phyloP scores from a whole-genome alignment of 257 asterid species.

The Gardenia jasminoides region DNA sequence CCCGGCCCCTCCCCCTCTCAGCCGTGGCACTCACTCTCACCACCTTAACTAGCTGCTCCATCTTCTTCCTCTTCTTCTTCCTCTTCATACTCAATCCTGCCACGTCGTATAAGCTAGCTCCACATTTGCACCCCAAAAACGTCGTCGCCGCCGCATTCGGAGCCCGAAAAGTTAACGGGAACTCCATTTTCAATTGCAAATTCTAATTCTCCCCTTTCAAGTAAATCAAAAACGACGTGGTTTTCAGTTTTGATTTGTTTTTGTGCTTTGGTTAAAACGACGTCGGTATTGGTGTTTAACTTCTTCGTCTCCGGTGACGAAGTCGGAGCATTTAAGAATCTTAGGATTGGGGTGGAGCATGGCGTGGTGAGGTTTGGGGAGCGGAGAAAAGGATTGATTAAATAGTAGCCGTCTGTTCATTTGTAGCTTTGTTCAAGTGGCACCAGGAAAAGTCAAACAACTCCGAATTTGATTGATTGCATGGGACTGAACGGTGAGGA shows the following conservation, averaged over 20 bases:
- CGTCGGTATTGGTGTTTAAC: neutral
- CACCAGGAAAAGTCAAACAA: neutral
- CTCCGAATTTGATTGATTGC: neutral
- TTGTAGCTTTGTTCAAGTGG: neutral
- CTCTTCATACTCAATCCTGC: constrained; percentile 23
- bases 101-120: constrained; percentile 25
- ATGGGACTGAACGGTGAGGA: neutral
- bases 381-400: neutral
- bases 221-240: neutral
- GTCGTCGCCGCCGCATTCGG: constrained; percentile 41
- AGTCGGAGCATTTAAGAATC: neutral
- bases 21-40: constrained; percentile 27
- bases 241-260: neutral
- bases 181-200: constrained; percentile 36
- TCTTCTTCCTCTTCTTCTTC: constrained; percentile 27
- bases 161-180: constrained; percentile 51
- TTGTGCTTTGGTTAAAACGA: neutral
- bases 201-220: neutral
- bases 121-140: constrained; percentile 32
- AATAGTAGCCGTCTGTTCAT: constrained; percentile 8
- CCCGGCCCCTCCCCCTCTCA: constrained; percentile 28
- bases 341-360: neutral
- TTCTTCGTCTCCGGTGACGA: constrained; percentile 10
- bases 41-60: constrained; percentile 13
- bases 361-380: neutral